Base-by-base conservation (phyloP, 148 eudicot species). In the Euryodendron excelsum region DNA sequence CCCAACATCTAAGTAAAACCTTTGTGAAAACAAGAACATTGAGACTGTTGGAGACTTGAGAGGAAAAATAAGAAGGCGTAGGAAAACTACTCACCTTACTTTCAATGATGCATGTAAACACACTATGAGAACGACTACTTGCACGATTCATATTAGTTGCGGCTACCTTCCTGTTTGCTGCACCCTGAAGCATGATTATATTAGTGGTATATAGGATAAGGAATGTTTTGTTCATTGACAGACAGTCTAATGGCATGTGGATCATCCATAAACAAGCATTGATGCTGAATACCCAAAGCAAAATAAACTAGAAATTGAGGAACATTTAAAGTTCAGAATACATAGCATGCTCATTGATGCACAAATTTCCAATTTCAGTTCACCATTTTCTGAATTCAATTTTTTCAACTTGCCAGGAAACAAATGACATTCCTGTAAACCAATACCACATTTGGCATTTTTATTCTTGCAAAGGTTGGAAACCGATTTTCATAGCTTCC, bases 61-160 rank as follows among this genome's bases (percentile, higher is more conserved):
- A 44, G 5, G 14, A 66, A 25, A 25, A 64, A 66, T 44, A 66
- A 44, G 64, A 7, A 21, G 5, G 58, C 33, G 64, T 23, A 74
- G 31, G 15, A 69, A 45, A n/a, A 20, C 20, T 66, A 78, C 90
- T 82, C 75, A 96, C 99, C 78, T 91, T 91, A 77, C 99, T 93
- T 87, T 96, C 99, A 48, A 96, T 88, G 47, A 85, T 87, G 77
- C 98, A 96, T 45, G 99, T 91, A 83, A 96, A 96, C 68, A 96
- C 99, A 84, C 99, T 96, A 74, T 96, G 99, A 59, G 99, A 96
- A 83, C 99, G 98, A 89, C 99, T 96, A 80, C 99, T 96, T 41
- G 99, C 99, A 77, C 78, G 98, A 79, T 96, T 96, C 99, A 96
- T 96, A 84, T 96, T 96, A 62, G 99, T 96, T 58, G 99, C 93